A percentile compares a stretch with the other conserved stretches of the same genome.
Evolutionary conservation across 2,329 filamentous ascomycete genomes (phyloP).

Genomic region (Colletotrichum trifolii): DNA sequence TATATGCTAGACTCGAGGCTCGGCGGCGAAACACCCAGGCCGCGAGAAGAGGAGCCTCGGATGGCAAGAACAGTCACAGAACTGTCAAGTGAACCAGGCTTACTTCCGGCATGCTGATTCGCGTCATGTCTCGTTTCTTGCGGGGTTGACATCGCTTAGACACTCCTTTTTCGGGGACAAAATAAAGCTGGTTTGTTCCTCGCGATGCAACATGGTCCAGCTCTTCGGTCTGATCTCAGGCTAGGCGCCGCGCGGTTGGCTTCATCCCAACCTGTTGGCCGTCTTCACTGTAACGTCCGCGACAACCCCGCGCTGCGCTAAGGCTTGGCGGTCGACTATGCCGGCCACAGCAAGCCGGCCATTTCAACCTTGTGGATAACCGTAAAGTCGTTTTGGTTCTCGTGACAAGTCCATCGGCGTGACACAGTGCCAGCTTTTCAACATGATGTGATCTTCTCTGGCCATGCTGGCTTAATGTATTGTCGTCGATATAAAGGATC

Average conservation of each 20-base stretch:
- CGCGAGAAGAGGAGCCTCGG: no score
- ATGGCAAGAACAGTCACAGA: no score
- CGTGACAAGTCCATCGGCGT: slow-evolving; percentile 5
- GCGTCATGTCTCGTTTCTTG: no score
- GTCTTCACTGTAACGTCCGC: slow-evolving; percentile 2
- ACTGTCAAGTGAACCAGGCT: no score
- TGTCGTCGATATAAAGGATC: no score
- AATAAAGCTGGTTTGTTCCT: not conserved
- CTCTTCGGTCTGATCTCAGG: not conserved
- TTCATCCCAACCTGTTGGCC: not conserved
- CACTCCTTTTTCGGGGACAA: no score
- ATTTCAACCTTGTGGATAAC: not conserved
- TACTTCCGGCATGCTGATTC: no score
- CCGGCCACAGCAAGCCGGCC: not conserved
- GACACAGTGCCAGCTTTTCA: slow-evolving; percentile 20
- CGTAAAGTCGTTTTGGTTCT: slow-evolving; percentile 1
- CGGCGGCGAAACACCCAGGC: no score
- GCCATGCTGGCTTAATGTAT: no score
- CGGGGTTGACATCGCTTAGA: no score
- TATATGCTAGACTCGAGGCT: no score
- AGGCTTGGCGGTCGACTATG: slow-evolving; percentile 11
- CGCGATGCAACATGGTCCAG: slow-evolving; percentile 5
- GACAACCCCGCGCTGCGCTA: not conserved
- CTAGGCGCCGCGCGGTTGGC: slow-evolving; percentile 7
- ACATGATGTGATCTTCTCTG: not conserved